phyloP scores from a whole-genome alignment of 371 early-diverging fungal genomes.

The Mucor racemosus region DNA sequence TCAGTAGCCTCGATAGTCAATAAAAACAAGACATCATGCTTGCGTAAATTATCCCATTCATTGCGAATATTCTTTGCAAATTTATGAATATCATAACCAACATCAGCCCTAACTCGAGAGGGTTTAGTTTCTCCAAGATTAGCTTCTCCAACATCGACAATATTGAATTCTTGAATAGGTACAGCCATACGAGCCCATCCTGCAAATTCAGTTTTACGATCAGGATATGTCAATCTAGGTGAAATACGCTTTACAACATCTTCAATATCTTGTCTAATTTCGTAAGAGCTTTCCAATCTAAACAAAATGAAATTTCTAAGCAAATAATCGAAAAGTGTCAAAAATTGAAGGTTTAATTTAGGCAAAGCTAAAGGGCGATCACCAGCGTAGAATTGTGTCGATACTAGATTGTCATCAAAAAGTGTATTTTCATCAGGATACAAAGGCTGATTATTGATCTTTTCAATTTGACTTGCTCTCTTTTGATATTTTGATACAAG shows the following conservation, averaged over 20 bases:
- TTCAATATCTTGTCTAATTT: constrained; percentile 87
- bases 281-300: constrained; percentile 78
- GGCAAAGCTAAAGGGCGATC: constrained; percentile 82
- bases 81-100: constrained; percentile 57
- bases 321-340: constrained; percentile 91
- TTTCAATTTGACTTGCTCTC: constrained; percentile 69
- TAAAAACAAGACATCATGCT: constrained; percentile 84
- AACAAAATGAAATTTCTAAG: constrained; percentile 85
- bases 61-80: constrained; percentile 72
- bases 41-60: constrained; percentile 90
- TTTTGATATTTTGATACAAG: constrained; percentile 66
- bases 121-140: constrained; percentile 79
- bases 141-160: constrained; percentile 78
- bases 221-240: constrained; percentile 69
- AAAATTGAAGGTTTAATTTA: constrained; percentile 91
- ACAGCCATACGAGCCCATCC: constrained; percentile 95
- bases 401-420: constrained; percentile 60
- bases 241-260: constrained; percentile 84
- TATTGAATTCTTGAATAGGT: constrained; percentile 64
- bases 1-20: constrained; percentile 73
- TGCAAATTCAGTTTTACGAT: constrained; percentile 69
- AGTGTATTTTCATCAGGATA: constrained; percentile 82
- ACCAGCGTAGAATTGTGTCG: constrained; percentile 68
- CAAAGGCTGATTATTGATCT: constrained; percentile 71
- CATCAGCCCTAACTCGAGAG: constrained; percentile 78